These are phyloP conservation scores for Nemania sp. DNA, from an alignment of 2,329 filamentous ascomycete genomes.

Conservation along the genomic window DNA sequence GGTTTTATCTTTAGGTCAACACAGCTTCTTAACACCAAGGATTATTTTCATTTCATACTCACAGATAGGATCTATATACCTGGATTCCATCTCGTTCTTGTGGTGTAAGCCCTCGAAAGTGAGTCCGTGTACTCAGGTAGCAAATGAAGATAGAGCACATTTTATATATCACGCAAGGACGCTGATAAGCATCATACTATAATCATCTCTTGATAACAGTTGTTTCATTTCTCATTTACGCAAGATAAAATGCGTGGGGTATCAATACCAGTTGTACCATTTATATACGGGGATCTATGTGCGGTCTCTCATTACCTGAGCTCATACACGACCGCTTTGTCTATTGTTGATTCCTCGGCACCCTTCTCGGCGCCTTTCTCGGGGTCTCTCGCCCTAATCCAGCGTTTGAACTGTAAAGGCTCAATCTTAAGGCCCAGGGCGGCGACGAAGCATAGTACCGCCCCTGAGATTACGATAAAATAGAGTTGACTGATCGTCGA, in stretches of 20 bases:
- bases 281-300: conserved; percentile 15
- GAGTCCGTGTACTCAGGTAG: too few relatives aligned
- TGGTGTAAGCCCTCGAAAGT: too few relatives aligned
- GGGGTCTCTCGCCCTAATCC: conserved; percentile 12
- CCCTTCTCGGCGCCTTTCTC: conserved; percentile 4
- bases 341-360: neutral
- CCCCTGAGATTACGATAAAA: conserved; percentile 46
- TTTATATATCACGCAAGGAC: neutral
- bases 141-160: too few relatives aligned
- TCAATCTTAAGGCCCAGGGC: conserved; percentile 31
- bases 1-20: too few relatives aligned
- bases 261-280: conserved; percentile 37
- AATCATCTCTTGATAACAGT: conserved; percentile 2
- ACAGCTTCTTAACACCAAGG: too few relatives aligned
- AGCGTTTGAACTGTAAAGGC: conserved; percentile 27
- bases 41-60: too few relatives aligned
- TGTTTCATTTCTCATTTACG: conserved; percentile 31
- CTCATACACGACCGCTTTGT: conserved; percentile 14
- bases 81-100: too few relatives aligned
- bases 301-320: conserved; percentile 19
- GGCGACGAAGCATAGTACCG: conserved; percentile 44
- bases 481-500: conserved; percentile 47
- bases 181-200: neutral
- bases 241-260: conserved; percentile 23
- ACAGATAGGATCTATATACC: too few relatives aligned